phyloP scores from a whole-genome alignment of 768 basidiomycete genomes.

The Trametopsis cervina region DNA sequence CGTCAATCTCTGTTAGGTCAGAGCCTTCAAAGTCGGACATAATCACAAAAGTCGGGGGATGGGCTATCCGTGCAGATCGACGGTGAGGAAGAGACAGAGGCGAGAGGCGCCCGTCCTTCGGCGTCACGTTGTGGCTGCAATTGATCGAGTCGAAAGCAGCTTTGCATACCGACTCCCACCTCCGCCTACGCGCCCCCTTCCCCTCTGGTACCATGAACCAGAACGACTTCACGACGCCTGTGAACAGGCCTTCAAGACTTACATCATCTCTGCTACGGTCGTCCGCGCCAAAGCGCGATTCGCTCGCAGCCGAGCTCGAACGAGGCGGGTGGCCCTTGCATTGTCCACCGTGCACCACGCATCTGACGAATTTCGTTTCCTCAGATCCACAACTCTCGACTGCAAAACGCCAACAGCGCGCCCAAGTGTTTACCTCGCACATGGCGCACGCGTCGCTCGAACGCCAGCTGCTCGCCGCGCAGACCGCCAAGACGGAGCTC shows the following conservation, averaged over 20 bases:
- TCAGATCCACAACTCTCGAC: conserved; percentile 60
- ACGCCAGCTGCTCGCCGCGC: conserved; percentile 55
- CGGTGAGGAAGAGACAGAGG: neutral
- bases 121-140: no score
- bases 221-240: conserved; percentile 20
- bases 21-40: conserved; percentile 20
- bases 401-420: conserved; percentile 62
- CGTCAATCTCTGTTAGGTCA: conserved; percentile 24
- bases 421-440: conserved; percentile 53
- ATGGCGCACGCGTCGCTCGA: conserved; percentile 60
- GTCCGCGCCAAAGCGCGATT: conserved; percentile 50
- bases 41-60: neutral
- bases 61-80: neutral
- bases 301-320: conserved; percentile 61
- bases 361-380: conserved; percentile 4
- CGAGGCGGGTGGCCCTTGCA: conserved; percentile 35
- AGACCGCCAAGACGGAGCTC: conserved; percentile 55
- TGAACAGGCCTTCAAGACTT: conserved; percentile 13
- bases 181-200: no score
- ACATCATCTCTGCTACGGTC: conserved; percentile 17
- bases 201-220: conserved; percentile 10
- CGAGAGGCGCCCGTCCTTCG: conserved; percentile 1
- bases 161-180: no score
- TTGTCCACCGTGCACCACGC: neutral
- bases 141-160: no score